Evolutionary conservation across 1,284 basidiomycete species (phyloP).

Genomic region (Cryptococcus sp.): DNA sequence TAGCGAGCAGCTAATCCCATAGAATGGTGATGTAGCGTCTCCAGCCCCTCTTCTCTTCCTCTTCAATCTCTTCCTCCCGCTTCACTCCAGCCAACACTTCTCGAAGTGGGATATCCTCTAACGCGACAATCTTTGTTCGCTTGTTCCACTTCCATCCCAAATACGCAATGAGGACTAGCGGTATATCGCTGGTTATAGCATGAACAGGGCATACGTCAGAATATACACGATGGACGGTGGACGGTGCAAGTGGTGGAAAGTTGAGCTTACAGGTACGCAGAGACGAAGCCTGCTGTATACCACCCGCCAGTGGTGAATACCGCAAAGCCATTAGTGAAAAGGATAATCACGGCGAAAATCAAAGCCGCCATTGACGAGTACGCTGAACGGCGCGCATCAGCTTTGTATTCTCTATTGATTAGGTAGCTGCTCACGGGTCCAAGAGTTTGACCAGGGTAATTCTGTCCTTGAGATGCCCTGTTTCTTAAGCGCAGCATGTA

Average conservation of each 20-base stretch:
- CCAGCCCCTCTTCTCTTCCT: constrained; percentile 5
- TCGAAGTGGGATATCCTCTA: constrained; percentile 21
- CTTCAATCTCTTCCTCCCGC: constrained; percentile 14
- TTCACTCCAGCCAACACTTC: constrained; percentile 21
- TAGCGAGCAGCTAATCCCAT: constrained; percentile 19
- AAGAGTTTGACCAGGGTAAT: constrained; percentile 29
- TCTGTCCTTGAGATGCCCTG: constrained; percentile 17
- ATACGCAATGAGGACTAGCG: constrained; percentile 18
- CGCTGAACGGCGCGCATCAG: constrained; percentile 5
- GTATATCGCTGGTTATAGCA: constrained; percentile 24
- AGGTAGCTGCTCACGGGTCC: constrained; percentile 25
- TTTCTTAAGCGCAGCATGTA: constrained; percentile 14
- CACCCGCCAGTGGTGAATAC: constrained; percentile 31
- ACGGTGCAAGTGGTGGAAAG: not conserved
- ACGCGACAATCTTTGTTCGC: constrained; percentile 18
- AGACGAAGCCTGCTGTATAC: constrained; percentile 21
- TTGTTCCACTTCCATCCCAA: constrained; percentile 25
- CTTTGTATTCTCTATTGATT: not conserved
- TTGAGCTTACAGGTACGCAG: constrained; percentile 21
- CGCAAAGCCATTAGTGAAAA: constrained; percentile 25
- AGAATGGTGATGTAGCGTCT: constrained; percentile 20
- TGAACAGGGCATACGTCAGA: not conserved
- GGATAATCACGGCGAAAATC: constrained; percentile 18
- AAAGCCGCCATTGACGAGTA: constrained; percentile 21
- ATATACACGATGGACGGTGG: not conserved